Percentiles rank a stretch among this genome's conserved stretches.
Evolutionary conservation across 257 asterid species (phyloP).

Genomic region (Haberlea rhodopensis): DNA sequence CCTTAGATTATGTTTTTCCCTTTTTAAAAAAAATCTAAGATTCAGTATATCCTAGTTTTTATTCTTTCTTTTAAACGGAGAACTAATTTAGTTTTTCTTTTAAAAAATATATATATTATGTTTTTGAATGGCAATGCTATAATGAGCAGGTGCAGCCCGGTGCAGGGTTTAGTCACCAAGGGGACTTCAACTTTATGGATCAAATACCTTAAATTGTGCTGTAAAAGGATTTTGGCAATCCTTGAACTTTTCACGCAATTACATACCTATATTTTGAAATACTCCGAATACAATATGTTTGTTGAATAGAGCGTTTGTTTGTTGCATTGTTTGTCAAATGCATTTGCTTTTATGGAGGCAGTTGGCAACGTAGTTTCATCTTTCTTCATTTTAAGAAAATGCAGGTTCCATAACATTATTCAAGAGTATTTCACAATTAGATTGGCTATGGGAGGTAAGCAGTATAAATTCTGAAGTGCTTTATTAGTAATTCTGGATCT

Average conservation of each 20-base stretch:
- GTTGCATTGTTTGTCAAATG: neutral
- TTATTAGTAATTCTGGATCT: neutral
- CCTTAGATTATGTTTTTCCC: neutral
- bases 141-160: neutral
- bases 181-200: neutral
- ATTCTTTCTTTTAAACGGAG: too few relatives aligned
- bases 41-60: too few relatives aligned
- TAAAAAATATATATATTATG: too few relatives aligned
- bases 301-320: neutral
- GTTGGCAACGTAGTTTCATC: neutral
- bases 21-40: neutral
- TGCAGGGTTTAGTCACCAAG: neutral
- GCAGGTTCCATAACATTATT: neutral
- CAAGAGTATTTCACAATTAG: neutral
- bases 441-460: neutral
- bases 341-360: neutral
- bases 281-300: neutral
- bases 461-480: conserved; percentile 1
- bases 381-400: neutral
- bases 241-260: conserved; percentile 3
- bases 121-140: too few relatives aligned
- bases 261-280: neutral
- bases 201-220: neutral
- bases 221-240: neutral
- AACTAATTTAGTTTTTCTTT: neutral